These are phyloP conservation scores for Xylaria sp. DNA, from an alignment of 495 filamentous ascomycete genomes.

Conservation along the genomic window DNA sequence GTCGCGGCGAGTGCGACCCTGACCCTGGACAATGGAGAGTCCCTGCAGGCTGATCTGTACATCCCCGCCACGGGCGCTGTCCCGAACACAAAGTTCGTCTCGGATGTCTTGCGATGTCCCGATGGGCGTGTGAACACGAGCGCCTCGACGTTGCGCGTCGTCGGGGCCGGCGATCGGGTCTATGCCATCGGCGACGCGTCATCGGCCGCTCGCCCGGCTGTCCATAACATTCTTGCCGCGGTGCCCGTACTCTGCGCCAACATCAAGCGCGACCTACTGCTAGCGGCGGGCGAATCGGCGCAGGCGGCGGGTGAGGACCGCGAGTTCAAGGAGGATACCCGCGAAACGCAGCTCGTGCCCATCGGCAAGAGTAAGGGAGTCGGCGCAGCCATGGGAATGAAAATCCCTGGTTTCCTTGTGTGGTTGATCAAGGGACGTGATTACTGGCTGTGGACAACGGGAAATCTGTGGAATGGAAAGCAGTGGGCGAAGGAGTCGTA, in stretches of 20 bases:
- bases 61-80: conserved; percentile 45
- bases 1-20: conserved; percentile 39
- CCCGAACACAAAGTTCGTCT: conserved; percentile 49
- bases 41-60: conserved; percentile 45
- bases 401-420: conserved; percentile 61
- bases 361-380: conserved; percentile 59
- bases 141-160: conserved; percentile 43
- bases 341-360: conserved; percentile 60
- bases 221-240: conserved; percentile 38
- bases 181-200: conserved; percentile 48
- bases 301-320: conserved; percentile 31
- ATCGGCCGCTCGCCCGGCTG: conserved; percentile 37
- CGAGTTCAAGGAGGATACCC: conserved; percentile 47
- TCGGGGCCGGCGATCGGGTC: conserved; percentile 34
- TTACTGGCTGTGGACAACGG: conserved; percentile 63
- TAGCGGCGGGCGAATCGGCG: conserved; percentile 38
- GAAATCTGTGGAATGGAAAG: conserved; percentile 57
- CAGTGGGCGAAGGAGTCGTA: conserved; percentile 58
- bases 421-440: conserved; percentile 68
- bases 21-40: conserved; percentile 40
- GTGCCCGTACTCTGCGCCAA: conserved; percentile 44
- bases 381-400: conserved; percentile 60
- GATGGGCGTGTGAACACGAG: conserved; percentile 45
- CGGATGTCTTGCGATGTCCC: conserved; percentile 29
- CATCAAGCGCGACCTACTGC: conserved; percentile 42